Evolutionary conservation across 345 rosid species (phyloP), one percentile per base, ranked within the genome.

Genomic region (Durio zibethinus): DNA sequence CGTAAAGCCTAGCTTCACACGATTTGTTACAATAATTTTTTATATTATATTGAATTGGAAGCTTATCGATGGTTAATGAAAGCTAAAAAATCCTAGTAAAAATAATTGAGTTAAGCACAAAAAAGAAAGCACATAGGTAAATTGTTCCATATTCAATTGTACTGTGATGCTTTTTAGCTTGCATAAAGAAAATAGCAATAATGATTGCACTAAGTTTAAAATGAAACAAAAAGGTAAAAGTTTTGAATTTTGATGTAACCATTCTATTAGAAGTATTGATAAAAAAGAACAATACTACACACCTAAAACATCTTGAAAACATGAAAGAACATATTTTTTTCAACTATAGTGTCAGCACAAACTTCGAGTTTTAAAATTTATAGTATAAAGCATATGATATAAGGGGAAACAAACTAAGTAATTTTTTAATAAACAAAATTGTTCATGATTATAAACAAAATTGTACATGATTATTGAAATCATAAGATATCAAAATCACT

Each of bases 1-100:
- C n/a, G n/a, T n/a, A n/a, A n/a, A n/a, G n/a, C n/a, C n/a, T n/a
- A n/a, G n/a, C n/a, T n/a, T n/a, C n/a, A n/a, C n/a, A n/a, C n/a
- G n/a, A n/a, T n/a, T n/a, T n/a, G n/a, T n/a, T n/a, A n/a, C n/a
- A n/a, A n/a, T n/a, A n/a, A n/a, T n/a, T n/a, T n/a, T n/a, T n/a
- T n/a, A n/a, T n/a, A n/a, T n/a, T n/a, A n/a, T n/a, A n/a, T n/a
- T n/a, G n/a, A n/a, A 92, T 89, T 2, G 97, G 92, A 83, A 94
- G 98, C 81, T 87, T 94, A 54, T 82, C 86, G 31, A 94, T 85
- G 43, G 97, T 89, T 89, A 94, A 83, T 38, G 94, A 84, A 56
- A 94, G 77, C 82, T 94, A 94, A 0, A 93, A 73, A 89, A 86
- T 79, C 38, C 98, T 93, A 54, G 82, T 89, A 75, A 92, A 90